Evolutionary conservation across 106 monocot species (phyloP), one percentile per base, ranked within the genome.

Genomic region (Dendrobium catenatum): DNA sequence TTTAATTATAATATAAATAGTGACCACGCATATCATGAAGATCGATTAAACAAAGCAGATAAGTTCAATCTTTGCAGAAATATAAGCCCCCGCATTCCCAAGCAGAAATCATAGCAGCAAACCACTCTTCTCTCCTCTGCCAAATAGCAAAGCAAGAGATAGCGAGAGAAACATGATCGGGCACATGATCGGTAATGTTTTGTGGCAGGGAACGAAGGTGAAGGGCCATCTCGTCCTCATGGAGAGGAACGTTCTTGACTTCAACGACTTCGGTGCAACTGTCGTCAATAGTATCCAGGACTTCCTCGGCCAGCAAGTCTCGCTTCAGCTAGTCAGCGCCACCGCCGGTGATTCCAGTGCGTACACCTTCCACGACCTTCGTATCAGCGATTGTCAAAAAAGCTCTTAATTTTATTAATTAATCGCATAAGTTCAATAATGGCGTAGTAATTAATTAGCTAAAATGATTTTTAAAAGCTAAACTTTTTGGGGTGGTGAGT

Each of bases 151-250:
- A 22, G 20, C 2, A 22, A n/a, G 2, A 3, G 6, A 64, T 20
- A 64, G 6, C 0, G 19, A 24, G 2, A 67, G 19, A 27, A 73
- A 42, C 4, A 73, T 73, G 73, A 42, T 73, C 11, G 73, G 73
- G 5, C 11, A 73, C 19, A 19, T 42, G 20, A 20, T 73, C 42
- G 42, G 42, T 11, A 42, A 19, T 9, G 9, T 42, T 19, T 20
- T 73, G 0, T 20, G 42, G 18, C 17, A 40, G 19, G 74, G 74
- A 20, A 74, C 22, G 6, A 55, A 75, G 44, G 64, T 82, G 2
- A 70, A 74, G 20, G 88, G 83, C 40, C 80, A 73, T 13, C 86
- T 74, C 24, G 88, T 89, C 22, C 43, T 89, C 49, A 81, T 89
- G 83, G 86, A 81, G 83, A 83, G 76, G 31, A 83, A 86, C 51